Evolutionary conservation across 2,329 filamentous ascomycete species (phyloP), one percentile per base, ranked within the genome.

Genomic region (Furcasterigmium sp.): DNA sequence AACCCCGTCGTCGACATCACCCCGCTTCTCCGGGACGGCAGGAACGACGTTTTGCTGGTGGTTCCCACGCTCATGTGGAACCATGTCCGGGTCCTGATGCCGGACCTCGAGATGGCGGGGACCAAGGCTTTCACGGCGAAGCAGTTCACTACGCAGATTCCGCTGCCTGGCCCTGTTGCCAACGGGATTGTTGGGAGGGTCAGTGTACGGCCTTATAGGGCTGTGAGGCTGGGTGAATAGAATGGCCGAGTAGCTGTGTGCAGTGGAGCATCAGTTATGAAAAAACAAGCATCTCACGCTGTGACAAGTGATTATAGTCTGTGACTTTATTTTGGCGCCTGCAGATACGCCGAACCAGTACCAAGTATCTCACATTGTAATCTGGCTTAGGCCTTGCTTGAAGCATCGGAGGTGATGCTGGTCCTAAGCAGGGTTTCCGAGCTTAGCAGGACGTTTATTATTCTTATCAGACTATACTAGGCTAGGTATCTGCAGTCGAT

Each of bases 11-110:
- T n/a, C 6, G 39, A 45, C 25, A 45, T 45, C 25, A 26, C 45
- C 6, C 6, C 35, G 5, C 37, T 42, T 8, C 39, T 47, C 5
- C 23, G 38, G 3, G 21, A 40, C 2, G 47, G 47, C 17, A 15
- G 35, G 3, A 49, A 49, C 14, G 28, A 43, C 3, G 11, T 49
- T 8, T 17, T 42, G 3, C 39, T 39, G 3, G 30, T 43, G 7
- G 37, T 47, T 9, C 43, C 46, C 3, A 26, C 41, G 10, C 44
- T 42, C 11, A 44, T 47, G 45, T 47, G 45, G 45, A 45, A 47
- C 18, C 44, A 47, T 18, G 14, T 47, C 3, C 32, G 42, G 11
- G 44, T 36, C 13, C 41, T 46, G 15, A 7, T 44, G 2, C 3
- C 11, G 2, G 29, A 40, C 6, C 21, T 48, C 25, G 13, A 28